These are phyloP conservation scores for Pythium phragmitis DNA, from an alignment of 352 stramenopile species.

Conservation along the genomic window DNA sequence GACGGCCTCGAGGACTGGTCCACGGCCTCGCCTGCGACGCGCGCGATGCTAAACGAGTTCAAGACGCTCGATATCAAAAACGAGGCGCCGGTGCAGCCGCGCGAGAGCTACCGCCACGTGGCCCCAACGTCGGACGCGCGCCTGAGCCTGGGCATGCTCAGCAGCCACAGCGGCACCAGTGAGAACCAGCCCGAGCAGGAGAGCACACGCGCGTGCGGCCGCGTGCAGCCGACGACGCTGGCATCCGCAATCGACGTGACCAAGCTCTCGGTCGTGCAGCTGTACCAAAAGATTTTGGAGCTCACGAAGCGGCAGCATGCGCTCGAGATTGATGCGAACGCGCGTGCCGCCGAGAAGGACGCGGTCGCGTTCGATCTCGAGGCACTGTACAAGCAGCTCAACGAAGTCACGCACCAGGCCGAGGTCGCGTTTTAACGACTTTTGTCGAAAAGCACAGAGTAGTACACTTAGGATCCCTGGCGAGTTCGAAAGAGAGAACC, in stretches of 20 bases:
- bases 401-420: constrained; percentile 31
- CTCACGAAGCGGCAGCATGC: constrained; percentile 58
- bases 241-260: not conserved
- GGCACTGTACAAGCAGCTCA: constrained; percentile 48
- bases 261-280: constrained; percentile 48
- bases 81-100: constrained; percentile 22
- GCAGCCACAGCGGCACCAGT: not conserved
- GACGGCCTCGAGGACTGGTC: constrained; percentile 31
- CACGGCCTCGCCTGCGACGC: constrained; percentile 26
- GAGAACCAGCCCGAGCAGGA: not conserved
- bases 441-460: too few species aligned
- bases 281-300: constrained; percentile 67
- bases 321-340: constrained; percentile 42
- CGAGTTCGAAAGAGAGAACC: constrained; percentile 10
- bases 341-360: constrained; percentile 36
- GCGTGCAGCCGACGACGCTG: not conserved
- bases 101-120: constrained; percentile 41
- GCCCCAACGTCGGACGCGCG: not conserved
- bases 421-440: constrained; percentile 22
- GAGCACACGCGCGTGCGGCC: not conserved
- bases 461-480: too few species aligned
- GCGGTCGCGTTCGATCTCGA: constrained; percentile 44
- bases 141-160: constrained; percentile 8
- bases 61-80: constrained; percentile 37
- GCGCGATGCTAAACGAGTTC: constrained; percentile 32